phyloP scores from a whole-genome alignment of 352 stramenopile genomes.

The Pythium monospermum region DNA sequence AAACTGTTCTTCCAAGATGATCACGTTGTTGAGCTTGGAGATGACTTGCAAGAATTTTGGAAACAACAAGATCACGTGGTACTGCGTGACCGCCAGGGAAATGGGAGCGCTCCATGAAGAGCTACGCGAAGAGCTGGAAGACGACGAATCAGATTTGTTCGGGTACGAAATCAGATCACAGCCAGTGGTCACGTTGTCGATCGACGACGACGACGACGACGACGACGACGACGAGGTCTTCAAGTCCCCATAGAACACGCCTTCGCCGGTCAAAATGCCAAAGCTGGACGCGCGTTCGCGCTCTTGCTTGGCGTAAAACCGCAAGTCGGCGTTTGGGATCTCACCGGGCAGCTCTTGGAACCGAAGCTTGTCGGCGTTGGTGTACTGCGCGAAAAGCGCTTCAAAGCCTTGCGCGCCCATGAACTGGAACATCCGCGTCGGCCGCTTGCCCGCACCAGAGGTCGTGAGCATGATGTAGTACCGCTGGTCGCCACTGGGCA shows the following conservation, averaged over 20 bases:
- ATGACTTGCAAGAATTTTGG: constrained; percentile 74
- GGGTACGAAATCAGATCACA: constrained; percentile 71
- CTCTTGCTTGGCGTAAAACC: constrained; percentile 75
- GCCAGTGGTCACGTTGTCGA: constrained; percentile 80
- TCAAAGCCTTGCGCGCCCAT: constrained; percentile 75
- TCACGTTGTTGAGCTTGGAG: constrained; percentile 81
- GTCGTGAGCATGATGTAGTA: constrained; percentile 84
- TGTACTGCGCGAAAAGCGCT: constrained; percentile 82
- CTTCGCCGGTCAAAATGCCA: constrained; percentile 86
- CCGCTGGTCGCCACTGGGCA: constrained; percentile 42
- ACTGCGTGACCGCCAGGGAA: constrained; percentile 86
- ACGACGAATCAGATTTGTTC: constrained; percentile 44
- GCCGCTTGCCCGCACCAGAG: constrained; percentile 77
- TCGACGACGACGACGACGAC: constrained; percentile 59
- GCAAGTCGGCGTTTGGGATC: constrained; percentile 69
- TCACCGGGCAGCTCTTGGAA: constrained; percentile 90
- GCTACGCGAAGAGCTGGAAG: no score
- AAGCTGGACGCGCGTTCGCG: constrained; percentile 85
- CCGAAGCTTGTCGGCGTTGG: constrained; percentile 66
- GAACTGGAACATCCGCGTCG: constrained; percentile 91
- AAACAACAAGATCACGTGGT: constrained; percentile 90
- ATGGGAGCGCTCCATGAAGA: constrained; percentile 75
- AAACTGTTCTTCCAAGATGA: constrained; percentile 82
- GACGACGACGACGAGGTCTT: constrained; percentile 55
- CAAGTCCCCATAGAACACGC: constrained; percentile 89